Evolutionary conservation across 345 rosid genomes (phyloP).

Genomic region (Murraya paniculata): DNA sequence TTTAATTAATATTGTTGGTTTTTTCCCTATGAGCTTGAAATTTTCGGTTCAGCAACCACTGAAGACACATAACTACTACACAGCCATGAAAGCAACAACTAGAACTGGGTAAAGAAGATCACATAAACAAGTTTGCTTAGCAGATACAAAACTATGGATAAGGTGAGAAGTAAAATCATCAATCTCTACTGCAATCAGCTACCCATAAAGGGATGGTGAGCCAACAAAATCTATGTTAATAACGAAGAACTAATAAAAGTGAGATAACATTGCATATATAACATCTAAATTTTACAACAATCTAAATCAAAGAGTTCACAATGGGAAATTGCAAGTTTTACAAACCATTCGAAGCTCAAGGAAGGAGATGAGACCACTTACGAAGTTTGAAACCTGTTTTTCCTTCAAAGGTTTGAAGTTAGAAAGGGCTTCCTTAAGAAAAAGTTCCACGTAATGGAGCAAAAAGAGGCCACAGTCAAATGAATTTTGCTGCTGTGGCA

Average conservation of each 20-base stretch:
- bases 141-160: background rate
- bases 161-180: background rate
- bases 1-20: background rate
- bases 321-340: too few relatives aligned
- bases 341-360: background rate
- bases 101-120: background rate
- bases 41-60: background rate
- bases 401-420: constrained; percentile 63
- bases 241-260: background rate
- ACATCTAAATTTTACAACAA: background rate
- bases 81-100: background rate
- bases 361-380: constrained; percentile 40
- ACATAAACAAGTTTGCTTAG: background rate
- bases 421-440: constrained; percentile 66
- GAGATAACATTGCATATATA: background rate
- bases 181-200: background rate
- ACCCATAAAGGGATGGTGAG: background rate
- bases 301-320: background rate
- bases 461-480: constrained; percentile 94
- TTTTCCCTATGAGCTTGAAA: background rate
- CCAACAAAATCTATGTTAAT: background rate
- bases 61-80: background rate
- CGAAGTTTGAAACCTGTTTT: constrained; percentile 46
- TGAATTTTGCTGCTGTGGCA: constrained; percentile 93
- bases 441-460: constrained; percentile 83